phyloP scores from a whole-genome alignment of 2,329 filamentous ascomycete species.

The Fusarium sacchari region DNA sequence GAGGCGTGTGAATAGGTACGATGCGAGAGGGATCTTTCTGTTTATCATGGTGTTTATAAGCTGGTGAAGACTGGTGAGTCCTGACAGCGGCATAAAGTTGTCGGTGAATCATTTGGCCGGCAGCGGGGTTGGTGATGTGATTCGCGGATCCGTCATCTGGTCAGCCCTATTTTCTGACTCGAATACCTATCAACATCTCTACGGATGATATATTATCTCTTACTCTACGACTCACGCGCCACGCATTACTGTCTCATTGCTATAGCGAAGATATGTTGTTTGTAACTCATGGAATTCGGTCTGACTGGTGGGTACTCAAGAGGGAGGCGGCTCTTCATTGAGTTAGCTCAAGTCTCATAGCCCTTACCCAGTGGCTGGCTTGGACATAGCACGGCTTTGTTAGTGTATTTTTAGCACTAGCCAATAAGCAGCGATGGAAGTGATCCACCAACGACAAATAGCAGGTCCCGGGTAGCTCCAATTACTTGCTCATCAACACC shows the following conservation, averaged over 20 bases:
- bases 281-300: background rate
- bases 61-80: background rate
- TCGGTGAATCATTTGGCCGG: background rate
- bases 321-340: background rate
- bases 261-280: background rate
- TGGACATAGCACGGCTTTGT: background rate
- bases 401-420: background rate
- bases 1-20: slow-evolving; percentile 6
- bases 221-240: fast-evolving
- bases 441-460: background rate
- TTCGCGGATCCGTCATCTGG: background rate
- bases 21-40: background rate
- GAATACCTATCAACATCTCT: no score
- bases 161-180: background rate
- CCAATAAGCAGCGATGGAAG: background rate
- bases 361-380: background rate
- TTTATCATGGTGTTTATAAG: background rate
- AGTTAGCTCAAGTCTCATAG: background rate
- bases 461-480: background rate
- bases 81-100: background rate
- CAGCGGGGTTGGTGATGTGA: background rate
- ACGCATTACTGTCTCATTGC: fast-evolving
- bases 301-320: background rate
- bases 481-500: background rate
- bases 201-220: background rate